Base-by-base conservation (phyloP, 371 early-diverging fungal genomes). In the Mortierella sp. region DNA sequence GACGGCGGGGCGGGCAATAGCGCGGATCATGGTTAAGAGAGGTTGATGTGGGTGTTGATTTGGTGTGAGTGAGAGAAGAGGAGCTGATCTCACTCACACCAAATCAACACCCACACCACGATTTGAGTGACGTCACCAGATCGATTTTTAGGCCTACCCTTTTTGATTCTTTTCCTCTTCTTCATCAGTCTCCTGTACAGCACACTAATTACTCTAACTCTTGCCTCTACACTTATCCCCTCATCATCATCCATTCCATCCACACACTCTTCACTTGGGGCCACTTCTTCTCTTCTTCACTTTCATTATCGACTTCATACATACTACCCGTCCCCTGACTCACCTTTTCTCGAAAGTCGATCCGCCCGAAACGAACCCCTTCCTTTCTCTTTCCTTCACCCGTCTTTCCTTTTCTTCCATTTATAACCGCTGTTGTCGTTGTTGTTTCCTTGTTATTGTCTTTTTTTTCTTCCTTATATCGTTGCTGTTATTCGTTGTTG, bases 1-100 rank as follows among this genome's bases (percentile, higher is more conserved):
- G 73, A 80, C 44, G 72, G 78, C 78, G 44, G 87, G 80, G 72
- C 82, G 87, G 53, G 87, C 83, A 50, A 82, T 54, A 61, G 50
- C 73, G 75, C 79, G 80, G 50, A 82, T 75, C 80, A 86, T 86
- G 21, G 73, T 78, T 26, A n/a, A n/a, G 67, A 9, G 5, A 5
- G 21, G 16, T 19, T 54, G 21, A 37, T 64, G 34, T 31, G 37
- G 6, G 67, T 3, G 6, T 64, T 34, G 67, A 1, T 34, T 34
- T 40, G 34, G 67, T 24, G 40, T 34, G 34, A 21, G 67, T 64
- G 40, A 24, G 67, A 8, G 37, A n/a, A n/a, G n/a, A n/a, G n/a
- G n/a, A n/a, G n/a, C n/a, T n/a, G n/a, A n/a, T n/a, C n/a, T n/a
- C n/a, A n/a, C n/a, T n/a, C n/a, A n/a, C n/a, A n/a, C n/a, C n/a